Evolutionary conservation across 495 filamentous ascomycete species (phyloP).

Genomic region (Sordaria brevicollis): DNA sequence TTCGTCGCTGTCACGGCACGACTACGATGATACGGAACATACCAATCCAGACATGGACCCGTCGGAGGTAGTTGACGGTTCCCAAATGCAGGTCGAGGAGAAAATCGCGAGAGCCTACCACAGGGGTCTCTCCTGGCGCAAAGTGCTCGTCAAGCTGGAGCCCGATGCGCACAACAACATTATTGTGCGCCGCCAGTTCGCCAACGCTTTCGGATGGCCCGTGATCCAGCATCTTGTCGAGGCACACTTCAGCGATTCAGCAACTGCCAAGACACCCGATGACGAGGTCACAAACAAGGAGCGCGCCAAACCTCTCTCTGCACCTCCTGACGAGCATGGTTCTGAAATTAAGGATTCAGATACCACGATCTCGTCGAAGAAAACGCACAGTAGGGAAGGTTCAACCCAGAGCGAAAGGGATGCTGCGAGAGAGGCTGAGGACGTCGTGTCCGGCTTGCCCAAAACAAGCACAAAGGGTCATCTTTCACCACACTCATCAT

Average conservation of each 20-base stretch:
- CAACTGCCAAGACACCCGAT: slow-evolving; percentile 48
- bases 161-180: slow-evolving; percentile 99
- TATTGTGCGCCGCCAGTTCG: slow-evolving; percentile 87
- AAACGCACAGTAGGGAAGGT: not conserved
- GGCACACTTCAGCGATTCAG: slow-evolving; percentile 73
- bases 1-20: slow-evolving; percentile 21
- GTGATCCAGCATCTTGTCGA: slow-evolving; percentile 90
- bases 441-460: not conserved
- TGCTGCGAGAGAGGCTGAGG: slow-evolving; percentile 14
- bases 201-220: slow-evolving; percentile 96
- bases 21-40: slow-evolving; percentile 27
- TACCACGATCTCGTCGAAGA: slow-evolving; percentile 2
- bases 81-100: slow-evolving; percentile 80
- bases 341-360: slow-evolving; percentile 20
- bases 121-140: slow-evolving; percentile 80
- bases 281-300: slow-evolving; percentile 33
- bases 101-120: slow-evolving; percentile 97
- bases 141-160: slow-evolving; percentile 88
- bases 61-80: slow-evolving; percentile 40
- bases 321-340: slow-evolving; percentile 29
- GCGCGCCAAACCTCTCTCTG: slow-evolving; percentile 26
- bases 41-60: slow-evolving; percentile 27
- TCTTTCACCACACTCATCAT: not conserved
- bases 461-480: slow-evolving; percentile 3
- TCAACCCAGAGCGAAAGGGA: slow-evolving; percentile 5